Percentiles rank a stretch among this genome's conserved stretches.
Evolutionary conservation across 352 stramenopile species (phyloP).

Genomic region (Globisporangium emineosum): DNA sequence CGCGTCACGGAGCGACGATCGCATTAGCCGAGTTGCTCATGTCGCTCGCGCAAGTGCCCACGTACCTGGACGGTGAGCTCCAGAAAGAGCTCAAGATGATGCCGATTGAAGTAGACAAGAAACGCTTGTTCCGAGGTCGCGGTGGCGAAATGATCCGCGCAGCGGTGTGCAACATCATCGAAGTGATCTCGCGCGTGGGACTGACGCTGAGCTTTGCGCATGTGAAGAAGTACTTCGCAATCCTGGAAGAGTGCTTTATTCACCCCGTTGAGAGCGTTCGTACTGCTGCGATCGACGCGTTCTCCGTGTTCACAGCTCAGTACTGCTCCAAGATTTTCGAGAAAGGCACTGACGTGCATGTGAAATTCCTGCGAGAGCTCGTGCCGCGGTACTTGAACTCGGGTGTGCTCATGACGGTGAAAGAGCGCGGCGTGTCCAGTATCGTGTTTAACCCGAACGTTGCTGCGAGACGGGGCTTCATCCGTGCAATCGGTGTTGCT

Average conservation of each 20-base stretch:
- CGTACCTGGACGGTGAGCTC: slow-evolving; percentile 68
- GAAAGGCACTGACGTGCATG: slow-evolving; percentile 37
- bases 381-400: slow-evolving; percentile 56
- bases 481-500: slow-evolving; percentile 40
- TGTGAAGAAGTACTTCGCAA: slow-evolving; percentile 75
- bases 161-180: slow-evolving; percentile 94
- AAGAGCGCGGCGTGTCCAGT: slow-evolving; percentile 24
- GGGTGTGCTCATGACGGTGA: slow-evolving; percentile 36
- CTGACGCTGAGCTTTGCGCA: slow-evolving; percentile 55
- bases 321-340: slow-evolving; percentile 86
- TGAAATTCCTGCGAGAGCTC: slow-evolving; percentile 46
- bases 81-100: slow-evolving; percentile 70
- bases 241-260: slow-evolving; percentile 91
- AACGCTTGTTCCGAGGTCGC: slow-evolving; percentile 93
- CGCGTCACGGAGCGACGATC: slow-evolving; percentile 93
- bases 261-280: slow-evolving; percentile 94
- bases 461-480: slow-evolving; percentile 85
- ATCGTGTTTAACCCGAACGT: slow-evolving; percentile 78
- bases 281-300: slow-evolving; percentile 79
- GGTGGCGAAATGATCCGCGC: slow-evolving; percentile 95
- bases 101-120: slow-evolving; percentile 91
- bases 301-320: slow-evolving; percentile 77
- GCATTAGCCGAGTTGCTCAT: slow-evolving; percentile 84
- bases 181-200: slow-evolving; percentile 73
- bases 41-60: slow-evolving; percentile 41